phyloP scores from a whole-genome alignment of 1,284 basidiomycete genomes.

The Porodaedalea pini region DNA sequence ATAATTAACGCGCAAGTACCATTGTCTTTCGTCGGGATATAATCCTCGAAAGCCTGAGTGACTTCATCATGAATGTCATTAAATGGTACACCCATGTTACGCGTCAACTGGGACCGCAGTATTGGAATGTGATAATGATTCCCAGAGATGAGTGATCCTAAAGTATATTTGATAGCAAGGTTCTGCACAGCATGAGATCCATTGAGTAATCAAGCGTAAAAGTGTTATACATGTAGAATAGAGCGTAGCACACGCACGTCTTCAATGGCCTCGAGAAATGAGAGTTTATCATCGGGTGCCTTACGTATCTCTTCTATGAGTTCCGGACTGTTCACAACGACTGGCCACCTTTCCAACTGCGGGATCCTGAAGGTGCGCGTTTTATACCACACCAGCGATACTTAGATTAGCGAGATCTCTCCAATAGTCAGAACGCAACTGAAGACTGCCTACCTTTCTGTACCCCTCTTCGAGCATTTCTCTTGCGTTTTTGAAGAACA shows the following conservation, averaged over 20 bases:
- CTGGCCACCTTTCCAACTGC: constrained; percentile 27
- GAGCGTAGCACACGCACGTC: constrained; percentile 29
- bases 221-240: too few relatives aligned
- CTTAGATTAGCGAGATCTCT: background rate
- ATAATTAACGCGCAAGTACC: constrained; percentile 4
- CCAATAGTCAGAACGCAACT: background rate
- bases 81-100: constrained; percentile 25
- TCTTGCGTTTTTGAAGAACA: background rate
- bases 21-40: constrained; percentile 12
- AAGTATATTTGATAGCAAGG: constrained; percentile 6
- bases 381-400: constrained; percentile 18
- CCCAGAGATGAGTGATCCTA: constrained; percentile 15
- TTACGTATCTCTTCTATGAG: constrained; percentile 33
- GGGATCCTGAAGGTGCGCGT: constrained; percentile 28
- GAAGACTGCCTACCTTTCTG: background rate
- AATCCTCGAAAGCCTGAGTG: constrained; percentile 19
- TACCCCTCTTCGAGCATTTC: constrained; percentile 6
- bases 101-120: constrained; percentile 27
- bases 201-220: background rate
- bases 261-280: constrained; percentile 23
- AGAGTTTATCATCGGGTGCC: constrained; percentile 32
- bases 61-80: constrained; percentile 25
- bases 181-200: background rate
- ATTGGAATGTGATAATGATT: constrained; percentile 26
- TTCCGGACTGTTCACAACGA: constrained; percentile 27